These are phyloP conservation scores for Quercus lobata DNA, from an alignment of 331 rosid genomes.

Conservation along the genomic window DNA sequence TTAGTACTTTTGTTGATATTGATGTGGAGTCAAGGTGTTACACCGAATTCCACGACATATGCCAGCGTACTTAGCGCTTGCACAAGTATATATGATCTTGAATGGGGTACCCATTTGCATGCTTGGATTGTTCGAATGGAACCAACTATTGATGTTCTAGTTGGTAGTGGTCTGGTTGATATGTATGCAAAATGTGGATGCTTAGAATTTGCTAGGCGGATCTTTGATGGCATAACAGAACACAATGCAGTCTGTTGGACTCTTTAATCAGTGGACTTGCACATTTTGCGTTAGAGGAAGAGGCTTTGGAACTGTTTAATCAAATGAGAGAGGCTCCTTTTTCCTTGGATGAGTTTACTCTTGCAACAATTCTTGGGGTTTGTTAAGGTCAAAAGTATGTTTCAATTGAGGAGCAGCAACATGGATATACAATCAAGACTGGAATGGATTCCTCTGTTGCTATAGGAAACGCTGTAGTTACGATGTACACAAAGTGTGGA, in stretches of 20 bases:
- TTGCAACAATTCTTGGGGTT: constrained; percentile 66
- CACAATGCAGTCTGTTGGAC: too few species aligned
- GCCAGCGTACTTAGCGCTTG: constrained; percentile 78
- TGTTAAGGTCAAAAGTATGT: constrained; percentile 47
- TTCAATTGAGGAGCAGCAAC: constrained; percentile 58
- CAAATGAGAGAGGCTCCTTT: constrained; percentile 53
- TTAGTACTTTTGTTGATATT: constrained; percentile 52
- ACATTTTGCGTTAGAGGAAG: constrained; percentile 43
- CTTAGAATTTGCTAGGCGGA: constrained; percentile 46
- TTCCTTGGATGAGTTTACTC: constrained; percentile 56
- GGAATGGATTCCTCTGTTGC: constrained; percentile 42
- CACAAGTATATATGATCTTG: constrained; percentile 43
- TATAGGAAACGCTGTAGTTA: constrained; percentile 67
- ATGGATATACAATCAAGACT: constrained; percentile 39
- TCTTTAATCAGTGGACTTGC: too few species aligned
- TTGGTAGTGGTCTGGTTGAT: constrained; percentile 60
- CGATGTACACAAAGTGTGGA: constrained; percentile 79
- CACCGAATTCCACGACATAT: constrained; percentile 53
- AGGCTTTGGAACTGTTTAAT: constrained; percentile 55
- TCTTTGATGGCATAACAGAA: not conserved
- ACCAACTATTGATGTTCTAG: constrained; percentile 36
- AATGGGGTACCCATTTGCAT: constrained; percentile 89
- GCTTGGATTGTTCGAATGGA: constrained; percentile 65
- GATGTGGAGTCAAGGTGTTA: constrained; percentile 63
- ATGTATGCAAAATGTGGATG: constrained; percentile 82